phyloP scores from a whole-genome alignment of 305 asterid genomes.

The Lippia alba region DNA sequence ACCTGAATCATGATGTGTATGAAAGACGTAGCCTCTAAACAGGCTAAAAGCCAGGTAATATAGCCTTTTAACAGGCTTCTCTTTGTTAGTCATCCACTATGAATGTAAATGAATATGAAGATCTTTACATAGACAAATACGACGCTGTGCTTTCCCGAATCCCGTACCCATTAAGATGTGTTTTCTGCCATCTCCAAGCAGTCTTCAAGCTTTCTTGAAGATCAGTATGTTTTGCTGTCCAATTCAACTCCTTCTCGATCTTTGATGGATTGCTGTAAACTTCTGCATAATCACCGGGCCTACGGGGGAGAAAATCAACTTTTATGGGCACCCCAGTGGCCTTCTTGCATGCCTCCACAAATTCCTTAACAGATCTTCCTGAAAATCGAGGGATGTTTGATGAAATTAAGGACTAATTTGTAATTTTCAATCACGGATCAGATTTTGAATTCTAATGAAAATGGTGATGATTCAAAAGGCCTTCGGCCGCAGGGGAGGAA shows the following conservation, averaged over 20 bases:
- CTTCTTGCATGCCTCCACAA: slow-evolving; percentile 72
- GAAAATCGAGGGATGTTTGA: not conserved
- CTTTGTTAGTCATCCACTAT: slow-evolving; percentile 31
- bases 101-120: slow-evolving; percentile 3
- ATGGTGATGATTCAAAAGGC: no score
- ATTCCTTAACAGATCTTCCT: slow-evolving; percentile 78
- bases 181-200: slow-evolving; percentile 86
- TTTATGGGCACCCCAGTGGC: slow-evolving; percentile 65
- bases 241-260: slow-evolving; percentile 55
- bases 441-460: no score
- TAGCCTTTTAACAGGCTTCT: slow-evolving; percentile 14
- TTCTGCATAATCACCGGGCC: slow-evolving; percentile 82
- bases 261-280: slow-evolving; percentile 69
- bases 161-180: slow-evolving; percentile 57
- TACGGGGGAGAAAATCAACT: slow-evolving; percentile 65
- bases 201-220: slow-evolving; percentile 57
- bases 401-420: no score
- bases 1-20: slow-evolving; percentile 15
- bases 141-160: slow-evolving; percentile 33
- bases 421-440: no score
- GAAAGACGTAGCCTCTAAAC: no score
- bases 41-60: no score
- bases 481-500: not conserved
- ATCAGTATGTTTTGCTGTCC: slow-evolving; percentile 64
- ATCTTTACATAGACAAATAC: slow-evolving; percentile 17